Evolutionary conservation across 805 yeast genomes (phyloP).

Genomic region (Wickerhamiella kurtzmanii): DNA sequence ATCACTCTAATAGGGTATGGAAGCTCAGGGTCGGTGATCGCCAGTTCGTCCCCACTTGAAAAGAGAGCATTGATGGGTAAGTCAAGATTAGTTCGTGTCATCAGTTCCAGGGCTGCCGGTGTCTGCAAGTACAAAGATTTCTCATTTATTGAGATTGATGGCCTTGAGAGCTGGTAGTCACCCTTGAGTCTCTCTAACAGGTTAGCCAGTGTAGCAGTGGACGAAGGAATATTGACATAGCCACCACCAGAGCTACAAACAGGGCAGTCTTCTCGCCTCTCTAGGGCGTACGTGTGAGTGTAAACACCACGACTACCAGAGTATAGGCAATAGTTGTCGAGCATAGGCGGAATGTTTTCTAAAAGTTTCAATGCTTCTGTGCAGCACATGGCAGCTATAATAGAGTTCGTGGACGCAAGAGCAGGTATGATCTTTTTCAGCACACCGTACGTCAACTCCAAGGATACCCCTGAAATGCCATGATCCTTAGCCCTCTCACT

Average conservation of each 20-base stretch:
- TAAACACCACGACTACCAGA: conserved; percentile 72
- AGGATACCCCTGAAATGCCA: conserved; percentile 58
- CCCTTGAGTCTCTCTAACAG: conserved; percentile 32
- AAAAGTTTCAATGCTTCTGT: conserved; percentile 73
- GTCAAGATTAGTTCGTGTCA: conserved; percentile 34
- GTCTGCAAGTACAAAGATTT: conserved; percentile 33
- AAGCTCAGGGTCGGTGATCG: conserved; percentile 39
- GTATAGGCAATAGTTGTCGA: conserved; percentile 74
- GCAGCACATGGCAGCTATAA: conserved; percentile 79
- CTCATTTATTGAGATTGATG: conserved; percentile 34
- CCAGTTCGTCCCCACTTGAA: conserved; percentile 34
- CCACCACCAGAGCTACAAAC: conserved; percentile 48
- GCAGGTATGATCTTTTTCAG: conserved; percentile 89
- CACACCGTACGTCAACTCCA: conserved; percentile 64
- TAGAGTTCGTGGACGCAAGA: conserved; percentile 85
- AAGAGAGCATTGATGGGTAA: conserved; percentile 29
- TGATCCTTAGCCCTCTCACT: conserved; percentile 46
- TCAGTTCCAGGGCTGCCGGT: conserved; percentile 35
- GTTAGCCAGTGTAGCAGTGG: conserved; percentile 28
- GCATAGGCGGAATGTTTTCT: conserved; percentile 50
- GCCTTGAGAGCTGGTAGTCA: conserved; percentile 20
- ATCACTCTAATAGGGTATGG: conserved; percentile 31
- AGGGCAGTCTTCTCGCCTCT: conserved; percentile 48
- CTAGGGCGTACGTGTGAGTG: conserved; percentile 56
- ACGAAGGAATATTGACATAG: conserved; percentile 12